Evolutionary conservation across 768 basidiomycete genomes (phyloP), one percentile per base, ranked within the genome.

Genomic region (Xanthoconium purpureum): DNA sequence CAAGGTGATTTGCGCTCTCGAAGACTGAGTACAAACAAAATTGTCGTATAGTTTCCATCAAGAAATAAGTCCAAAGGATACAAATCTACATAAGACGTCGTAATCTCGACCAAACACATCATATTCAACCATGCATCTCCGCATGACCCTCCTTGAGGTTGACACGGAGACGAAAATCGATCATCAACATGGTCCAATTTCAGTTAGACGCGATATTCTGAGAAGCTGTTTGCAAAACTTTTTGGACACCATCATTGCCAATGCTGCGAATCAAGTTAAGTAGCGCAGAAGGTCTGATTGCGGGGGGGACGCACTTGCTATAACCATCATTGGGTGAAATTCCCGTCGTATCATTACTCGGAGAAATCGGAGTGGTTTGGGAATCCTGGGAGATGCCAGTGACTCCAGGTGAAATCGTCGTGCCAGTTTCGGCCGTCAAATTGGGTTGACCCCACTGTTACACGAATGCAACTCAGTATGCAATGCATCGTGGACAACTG

Each of bases 281-380:
- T 40, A 30, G 20, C 47, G 35, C 13, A 24, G 7, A 39, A 49
- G 7, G 12, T 28, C n/a, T 36, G 6, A 20, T 50, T n/a, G 47
- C 14, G 36, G 38, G 24, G 50, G 58, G 54, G 47, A 20, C 73
- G 39, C 40, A 73, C 71, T 49, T 73, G 37, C 75, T 74, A 63
- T 87, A 87, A 66, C 86, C 86, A 69, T 88, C 86, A 54, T 84
- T 83, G 29, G 86, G 86, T 4, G 84, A 83, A n/a, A 74, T 50
- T 8, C 81, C 83, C 6, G 78, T 79, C 18, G 70, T 68, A 40
- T 69, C 69, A 15, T 63, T 63, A 29, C 55, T 70, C 7, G 68
- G 56, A 35, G 71, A 70, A 28, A 66, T 60, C 8, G 68, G 61
- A 1, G 75, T 80, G 8, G 73, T 71, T 43, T 66, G 70, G 17